Conservation (phyloP, 352 stramenopile genomes). For the Thalassiosira livingstoniorum region DNA sequence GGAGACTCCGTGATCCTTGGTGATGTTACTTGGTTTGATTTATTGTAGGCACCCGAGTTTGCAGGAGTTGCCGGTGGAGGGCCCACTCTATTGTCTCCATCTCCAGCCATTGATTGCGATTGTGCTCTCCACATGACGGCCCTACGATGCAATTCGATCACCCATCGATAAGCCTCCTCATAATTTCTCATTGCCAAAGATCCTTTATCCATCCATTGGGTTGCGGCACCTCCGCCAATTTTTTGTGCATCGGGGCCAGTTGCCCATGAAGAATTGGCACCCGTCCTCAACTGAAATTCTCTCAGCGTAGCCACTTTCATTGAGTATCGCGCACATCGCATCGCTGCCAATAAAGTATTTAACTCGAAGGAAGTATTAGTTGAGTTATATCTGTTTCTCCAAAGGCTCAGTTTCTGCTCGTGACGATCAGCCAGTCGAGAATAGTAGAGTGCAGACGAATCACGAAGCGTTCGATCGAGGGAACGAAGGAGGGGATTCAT, state of each 20-base stretch:
- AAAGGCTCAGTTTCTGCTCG: constrained; percentile 48
- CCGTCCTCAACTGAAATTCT: constrained; percentile 52
- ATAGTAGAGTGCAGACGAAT: constrained; percentile 47
- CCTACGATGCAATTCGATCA: constrained; percentile 51
- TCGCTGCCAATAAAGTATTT: constrained; percentile 43
- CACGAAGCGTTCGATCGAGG: constrained; percentile 31
- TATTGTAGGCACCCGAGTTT: not conserved
- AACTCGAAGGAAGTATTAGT: constrained; percentile 54
- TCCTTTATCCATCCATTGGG: constrained; percentile 21
- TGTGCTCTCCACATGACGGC: constrained; percentile 35
- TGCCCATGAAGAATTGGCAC: constrained; percentile 5
- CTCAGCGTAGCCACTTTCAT: constrained; percentile 50
- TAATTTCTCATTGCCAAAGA: constrained; percentile 43
- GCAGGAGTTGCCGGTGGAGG: constrained; percentile 27
- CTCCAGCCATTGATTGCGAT: not conserved
- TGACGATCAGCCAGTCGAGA: constrained; percentile 39
- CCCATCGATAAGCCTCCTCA: constrained; percentile 51
- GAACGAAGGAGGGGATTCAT: constrained; percentile 38
- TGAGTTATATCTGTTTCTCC: constrained; percentile 51
- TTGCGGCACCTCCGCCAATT: not conserved
- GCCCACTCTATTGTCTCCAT: not conserved
- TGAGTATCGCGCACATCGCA: constrained; percentile 54
- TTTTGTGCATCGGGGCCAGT: not conserved
- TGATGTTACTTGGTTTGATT: constrained; percentile 29
- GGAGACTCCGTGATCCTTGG: constrained; percentile 46